phyloP scores from a whole-genome alignment of 2,329 filamentous ascomycete genomes.

The Rachicladosporium sp. region DNA sequence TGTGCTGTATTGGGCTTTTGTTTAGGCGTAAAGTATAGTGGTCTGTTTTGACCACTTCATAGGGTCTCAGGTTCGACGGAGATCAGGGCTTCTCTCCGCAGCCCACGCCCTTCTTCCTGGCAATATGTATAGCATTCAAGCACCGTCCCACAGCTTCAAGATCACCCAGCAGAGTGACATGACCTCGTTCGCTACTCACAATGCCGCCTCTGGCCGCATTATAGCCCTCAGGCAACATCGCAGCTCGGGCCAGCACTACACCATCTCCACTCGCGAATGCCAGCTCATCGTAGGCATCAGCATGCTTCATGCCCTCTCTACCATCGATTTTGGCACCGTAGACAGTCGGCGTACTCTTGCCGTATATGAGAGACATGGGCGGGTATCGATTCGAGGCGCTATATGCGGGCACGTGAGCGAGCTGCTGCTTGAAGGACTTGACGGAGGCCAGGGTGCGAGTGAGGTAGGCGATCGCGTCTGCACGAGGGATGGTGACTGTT shows the following conservation, averaged over 20 bases:
- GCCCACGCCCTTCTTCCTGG: conserved; percentile 61
- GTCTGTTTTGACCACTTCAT: too few species aligned
- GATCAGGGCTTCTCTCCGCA: conserved; percentile 28
- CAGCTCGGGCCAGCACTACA: conserved; percentile 72
- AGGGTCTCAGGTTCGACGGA: too few species aligned
- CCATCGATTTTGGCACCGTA: conserved; percentile 65
- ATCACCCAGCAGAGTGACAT: conserved; percentile 79
- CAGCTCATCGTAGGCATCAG: conserved; percentile 75
- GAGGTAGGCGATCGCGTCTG: conserved; percentile 54
- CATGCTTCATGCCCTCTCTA: conserved; percentile 59
- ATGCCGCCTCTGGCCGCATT: conserved; percentile 59
- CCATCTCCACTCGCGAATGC: conserved; percentile 81
- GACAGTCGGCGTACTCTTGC: conserved; percentile 75
- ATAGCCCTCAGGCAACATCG: conserved; percentile 76
- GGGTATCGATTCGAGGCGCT: conserved; percentile 63
- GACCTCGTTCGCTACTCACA: conserved; percentile 69
- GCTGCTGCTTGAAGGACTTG: conserved; percentile 63
- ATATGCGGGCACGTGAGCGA: conserved; percentile 49
- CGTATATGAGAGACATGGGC: conserved; percentile 71
- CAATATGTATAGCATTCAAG: conserved; percentile 54
- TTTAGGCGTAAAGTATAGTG: too few species aligned
- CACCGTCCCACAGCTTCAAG: conserved; percentile 67
- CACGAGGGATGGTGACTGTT: conserved; percentile 41
- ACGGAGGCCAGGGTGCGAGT: conserved; percentile 58
- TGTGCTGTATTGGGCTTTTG: too few species aligned